These are phyloP conservation scores for Curvularia spicifera DNA, from an alignment of 2,329 filamentous ascomycete species.

Conservation along the genomic window DNA sequence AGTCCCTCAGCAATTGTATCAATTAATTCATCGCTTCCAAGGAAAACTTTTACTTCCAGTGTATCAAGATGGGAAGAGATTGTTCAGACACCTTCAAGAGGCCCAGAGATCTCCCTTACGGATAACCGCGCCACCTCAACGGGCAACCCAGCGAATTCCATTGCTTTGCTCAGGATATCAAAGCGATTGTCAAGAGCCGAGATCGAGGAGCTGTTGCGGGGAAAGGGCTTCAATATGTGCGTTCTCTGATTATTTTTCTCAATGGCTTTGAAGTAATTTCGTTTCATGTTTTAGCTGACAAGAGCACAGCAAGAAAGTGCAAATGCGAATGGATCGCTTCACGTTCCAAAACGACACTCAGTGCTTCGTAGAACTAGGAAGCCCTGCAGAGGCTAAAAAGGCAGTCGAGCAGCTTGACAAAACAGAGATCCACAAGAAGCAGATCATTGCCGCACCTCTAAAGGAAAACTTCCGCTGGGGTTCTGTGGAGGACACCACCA, in stretches of 20 bases:
- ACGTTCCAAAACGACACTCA: constrained; percentile 19
- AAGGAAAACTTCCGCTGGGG: constrained; percentile 22
- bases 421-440: neutral
- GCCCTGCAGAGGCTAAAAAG: constrained; percentile 25
- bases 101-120: constrained; percentile 10
- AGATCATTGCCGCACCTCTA: constrained; percentile 9
- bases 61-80: constrained; percentile 10
- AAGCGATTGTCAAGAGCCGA: constrained; percentile 15
- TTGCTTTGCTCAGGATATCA: constrained; percentile 22
- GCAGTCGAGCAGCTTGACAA: constrained; percentile 17
- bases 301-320: constrained; percentile 22
- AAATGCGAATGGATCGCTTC: constrained; percentile 31
- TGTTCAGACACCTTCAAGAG: constrained; percentile 15
- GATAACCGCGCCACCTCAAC: constrained; percentile 2
- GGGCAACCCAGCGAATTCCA: constrained; percentile 10
- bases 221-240: constrained; percentile 29
- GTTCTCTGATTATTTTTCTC: constrained; percentile 6
- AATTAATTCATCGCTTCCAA: constrained; percentile 16
- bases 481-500: neutral
- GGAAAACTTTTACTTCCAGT: constrained; percentile 23
- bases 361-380: constrained; percentile 28
- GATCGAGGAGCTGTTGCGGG: constrained; percentile 21
- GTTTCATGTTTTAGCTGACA: constrained; percentile 12
- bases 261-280: neutral
- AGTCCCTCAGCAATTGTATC: constrained; percentile 18